phyloP scores from a whole-genome alignment of 2,329 filamentous ascomycete species.

The Apiospora hydei region DNA sequence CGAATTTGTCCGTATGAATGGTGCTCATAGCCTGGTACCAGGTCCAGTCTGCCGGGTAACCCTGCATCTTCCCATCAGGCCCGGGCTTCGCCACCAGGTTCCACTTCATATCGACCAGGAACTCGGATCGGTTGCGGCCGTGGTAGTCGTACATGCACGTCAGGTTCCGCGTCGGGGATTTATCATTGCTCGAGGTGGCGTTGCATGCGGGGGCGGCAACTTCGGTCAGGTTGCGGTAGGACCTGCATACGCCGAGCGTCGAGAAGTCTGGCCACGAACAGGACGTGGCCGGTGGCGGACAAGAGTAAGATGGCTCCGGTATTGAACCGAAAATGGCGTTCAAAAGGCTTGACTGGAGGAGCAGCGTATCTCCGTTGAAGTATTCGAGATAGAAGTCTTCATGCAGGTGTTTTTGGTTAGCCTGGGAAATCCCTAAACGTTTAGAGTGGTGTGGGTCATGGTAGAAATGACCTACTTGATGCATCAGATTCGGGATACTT shows the following conservation, averaged over 20 bases:
- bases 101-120: not conserved
- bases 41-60: not conserved
- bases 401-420: not conserved
- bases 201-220: not conserved
- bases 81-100: not conserved
- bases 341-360: not conserved
- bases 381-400: constrained; percentile 25
- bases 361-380: not conserved
- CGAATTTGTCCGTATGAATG: not conserved
- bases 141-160: constrained; percentile 12
- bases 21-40: not conserved
- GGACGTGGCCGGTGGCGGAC: not conserved
- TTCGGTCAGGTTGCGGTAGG: constrained; percentile 8
- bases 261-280: not conserved
- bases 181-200: not conserved
- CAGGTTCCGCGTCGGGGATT: not conserved
- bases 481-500: not conserved
- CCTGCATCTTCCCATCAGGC: not conserved
- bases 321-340: not conserved
- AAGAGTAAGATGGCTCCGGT: not conserved
- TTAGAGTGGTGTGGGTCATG: no score
- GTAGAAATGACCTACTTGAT: not conserved
- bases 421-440: no score
- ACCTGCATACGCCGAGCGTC: not conserved
- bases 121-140: constrained; percentile 2